Evolutionary conservation across 1,284 basidiomycete genomes (phyloP), one percentile per base, ranked within the genome.

Genomic region (Ganoderma sinense): DNA sequence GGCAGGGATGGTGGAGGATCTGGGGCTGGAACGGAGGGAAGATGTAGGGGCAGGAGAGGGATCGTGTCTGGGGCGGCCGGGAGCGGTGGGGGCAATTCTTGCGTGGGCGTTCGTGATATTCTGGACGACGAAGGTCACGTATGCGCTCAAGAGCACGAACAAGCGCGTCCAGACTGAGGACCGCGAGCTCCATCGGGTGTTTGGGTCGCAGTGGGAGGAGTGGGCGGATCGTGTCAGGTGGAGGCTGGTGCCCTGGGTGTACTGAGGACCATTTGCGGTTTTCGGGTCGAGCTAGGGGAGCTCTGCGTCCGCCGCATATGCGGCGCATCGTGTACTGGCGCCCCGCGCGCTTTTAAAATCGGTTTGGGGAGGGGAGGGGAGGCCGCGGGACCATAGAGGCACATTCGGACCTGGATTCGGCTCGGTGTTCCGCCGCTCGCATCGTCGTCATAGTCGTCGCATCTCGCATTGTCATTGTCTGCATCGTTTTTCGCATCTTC

Each of bases 211-310:
- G 73, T 90, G 88, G 88, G 86, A 88, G n/a, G 76, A 74, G 29
- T 90, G 88, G 72, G 87, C 86, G 39, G 78, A 74, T 29, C 75
- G 77, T 36, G 88, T 88, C 26, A 84, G 77, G 29, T 87, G 82
- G 82, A 85, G 86, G 86, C 86, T 89, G 69, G 76, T 88, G 68
- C 88, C 88, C 20, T 86, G 88, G 55, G 65, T 84, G 18, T 76
- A 65, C 51, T 69, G 43, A 60, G 48, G 48, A 2, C 20, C 10
- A 8, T 8, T 48, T 48, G 16, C 43, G 14, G 16, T 16, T 31
- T 4, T 36, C 36, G 20, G 45, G 45, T 26, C 48, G 48, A 26
- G 48, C 23, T 51, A 10, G 48, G 23, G 14, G 48, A 20, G 48
- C n/a, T 51, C 48, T 51, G 48, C 48, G 48, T 26, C 23, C 11